Evolutionary conservation across 306 rosid species (phyloP).

Genomic region (Oxytropis ochrocephala): DNA sequence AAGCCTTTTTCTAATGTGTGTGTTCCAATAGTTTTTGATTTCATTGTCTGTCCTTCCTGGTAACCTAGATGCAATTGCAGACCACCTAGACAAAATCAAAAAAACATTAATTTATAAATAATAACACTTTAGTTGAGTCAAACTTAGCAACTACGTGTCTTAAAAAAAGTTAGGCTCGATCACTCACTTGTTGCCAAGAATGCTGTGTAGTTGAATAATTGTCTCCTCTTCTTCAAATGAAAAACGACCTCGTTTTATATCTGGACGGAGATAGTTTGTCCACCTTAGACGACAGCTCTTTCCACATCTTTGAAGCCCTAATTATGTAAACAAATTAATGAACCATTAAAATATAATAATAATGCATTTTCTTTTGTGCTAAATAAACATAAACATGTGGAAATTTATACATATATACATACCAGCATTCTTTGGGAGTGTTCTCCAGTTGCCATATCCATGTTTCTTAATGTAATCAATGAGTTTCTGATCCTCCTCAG

Average conservation of each 20-base stretch:
- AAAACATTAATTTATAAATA: background rate
- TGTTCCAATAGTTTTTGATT: conserved; percentile 96
- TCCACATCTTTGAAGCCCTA: conserved; percentile 94
- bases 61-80: conserved; percentile 79
- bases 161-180: background rate
- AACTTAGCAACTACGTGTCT: background rate
- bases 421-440: conserved; percentile 98
- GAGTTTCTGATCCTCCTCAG: conserved; percentile 85
- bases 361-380: too few species aligned
- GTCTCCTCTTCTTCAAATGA: conserved; percentile 93
- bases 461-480: conserved; percentile 65
- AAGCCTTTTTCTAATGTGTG: conserved; percentile 85
- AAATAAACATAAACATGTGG: too few species aligned
- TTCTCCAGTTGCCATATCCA: conserved; percentile 96
- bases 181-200: conserved; percentile 91
- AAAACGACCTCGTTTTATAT: conserved; percentile 84
- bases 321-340: too few species aligned
- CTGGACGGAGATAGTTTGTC: conserved; percentile 96
- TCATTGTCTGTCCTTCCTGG: conserved; percentile 97
- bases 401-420: background rate
- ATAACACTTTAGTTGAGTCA: background rate
- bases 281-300: conserved; percentile 96
- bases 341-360: too few species aligned
- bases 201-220: conserved; percentile 81
- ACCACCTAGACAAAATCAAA: conserved; percentile 53